phyloP scores from a whole-genome alignment of 1,139 yeast species.

The Kurtzmaniella quercitrusa region DNA sequence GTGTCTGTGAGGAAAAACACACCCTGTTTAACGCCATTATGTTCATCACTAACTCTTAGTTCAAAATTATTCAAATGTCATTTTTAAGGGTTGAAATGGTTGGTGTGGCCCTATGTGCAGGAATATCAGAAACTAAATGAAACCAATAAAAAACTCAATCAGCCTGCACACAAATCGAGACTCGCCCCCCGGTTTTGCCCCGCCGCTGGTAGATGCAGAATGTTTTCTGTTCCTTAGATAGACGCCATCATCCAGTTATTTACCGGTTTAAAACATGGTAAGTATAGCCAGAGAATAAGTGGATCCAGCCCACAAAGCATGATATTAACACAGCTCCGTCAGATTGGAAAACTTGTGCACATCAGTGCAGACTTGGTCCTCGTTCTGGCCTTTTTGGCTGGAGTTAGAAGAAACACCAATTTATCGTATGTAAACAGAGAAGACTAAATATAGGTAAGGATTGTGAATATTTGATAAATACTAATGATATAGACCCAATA shows the following conservation, averaged over 20 bases:
- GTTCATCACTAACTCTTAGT: no score
- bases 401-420: conserved; percentile 85
- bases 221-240: not conserved
- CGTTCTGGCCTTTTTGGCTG: conserved; percentile 82
- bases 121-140: no score
- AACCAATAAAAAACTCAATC: no score
- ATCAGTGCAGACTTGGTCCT: conserved; percentile 68
- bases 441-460: not conserved
- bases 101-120: no score
- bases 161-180: not conserved
- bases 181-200: not conserved
- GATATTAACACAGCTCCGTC: conserved; percentile 5
- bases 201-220: not conserved
- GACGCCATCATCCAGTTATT: not conserved
- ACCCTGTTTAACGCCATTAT: no score
- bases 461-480: not conserved
- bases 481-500: conserved; percentile 20
- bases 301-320: not conserved
- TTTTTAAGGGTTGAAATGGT: no score
- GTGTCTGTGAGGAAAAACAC: no score
- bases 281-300: not conserved
- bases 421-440: conserved; percentile 41
- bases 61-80: no score
- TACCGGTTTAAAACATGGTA: not conserved
- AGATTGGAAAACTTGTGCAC: conserved; percentile 65